These are phyloP conservation scores for Lactifluus piperatus DNA, from an alignment of 768 basidiomycete species.

Conservation along the genomic window DNA sequence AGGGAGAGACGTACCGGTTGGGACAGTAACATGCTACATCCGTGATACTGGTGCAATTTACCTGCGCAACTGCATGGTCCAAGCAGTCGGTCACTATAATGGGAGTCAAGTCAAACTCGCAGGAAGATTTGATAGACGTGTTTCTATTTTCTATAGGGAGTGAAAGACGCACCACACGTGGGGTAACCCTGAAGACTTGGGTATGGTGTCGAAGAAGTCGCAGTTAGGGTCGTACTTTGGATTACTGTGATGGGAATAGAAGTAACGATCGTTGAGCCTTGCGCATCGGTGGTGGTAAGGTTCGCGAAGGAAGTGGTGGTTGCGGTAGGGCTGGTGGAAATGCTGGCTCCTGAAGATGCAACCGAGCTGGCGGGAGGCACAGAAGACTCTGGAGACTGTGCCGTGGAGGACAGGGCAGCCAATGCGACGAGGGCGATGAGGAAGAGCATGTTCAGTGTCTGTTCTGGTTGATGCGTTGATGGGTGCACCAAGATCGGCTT, in stretches of 20 bases:
- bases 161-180: constrained; percentile 12
- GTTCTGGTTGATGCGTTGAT: no score
- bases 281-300: constrained; percentile 15
- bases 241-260: constrained; percentile 17
- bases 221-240: background rate
- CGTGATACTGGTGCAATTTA: constrained; percentile 37
- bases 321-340: background rate
- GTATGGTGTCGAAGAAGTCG: constrained; percentile 8
- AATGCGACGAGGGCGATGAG: background rate
- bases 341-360: background rate
- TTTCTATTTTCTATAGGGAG: background rate
- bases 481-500: no score
- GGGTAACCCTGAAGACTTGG: constrained; percentile 11
- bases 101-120: background rate
- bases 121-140: background rate
- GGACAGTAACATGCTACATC: constrained; percentile 44
- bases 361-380: background rate
- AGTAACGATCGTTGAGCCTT: constrained; percentile 13
- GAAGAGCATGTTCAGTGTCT: background rate
- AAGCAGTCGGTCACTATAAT: constrained; percentile 39
- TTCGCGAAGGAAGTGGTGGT: background rate
- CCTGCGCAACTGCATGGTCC: constrained; percentile 29
- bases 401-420: background rate
- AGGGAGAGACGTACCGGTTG: constrained; percentile 25
- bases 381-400: background rate